phyloP scores from a whole-genome alignment of 805 yeast genomes.

The Zygoascus tannicola region DNA sequence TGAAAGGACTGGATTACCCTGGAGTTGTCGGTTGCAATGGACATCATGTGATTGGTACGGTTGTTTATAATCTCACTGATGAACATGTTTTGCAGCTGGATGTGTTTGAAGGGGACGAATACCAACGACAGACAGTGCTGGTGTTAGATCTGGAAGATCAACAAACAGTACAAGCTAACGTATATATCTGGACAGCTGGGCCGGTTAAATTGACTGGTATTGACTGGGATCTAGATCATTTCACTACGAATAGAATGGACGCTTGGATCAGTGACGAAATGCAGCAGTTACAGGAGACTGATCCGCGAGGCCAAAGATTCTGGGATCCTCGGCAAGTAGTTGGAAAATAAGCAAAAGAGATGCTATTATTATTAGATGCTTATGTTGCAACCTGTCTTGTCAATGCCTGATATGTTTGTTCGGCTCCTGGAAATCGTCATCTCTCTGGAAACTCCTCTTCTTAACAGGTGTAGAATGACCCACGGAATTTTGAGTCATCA shows the following conservation, averaged over 20 bases:
- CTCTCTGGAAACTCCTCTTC: too few species aligned
- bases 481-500: too few species aligned
- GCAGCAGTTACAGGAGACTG: conserved; percentile 8
- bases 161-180: conserved; percentile 7
- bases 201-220: conserved; percentile 8
- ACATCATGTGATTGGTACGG: conserved; percentile 14
- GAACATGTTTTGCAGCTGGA: conserved; percentile 17
- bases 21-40: conserved; percentile 9
- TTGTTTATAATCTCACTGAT: conserved; percentile 13
- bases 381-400: too few species aligned
- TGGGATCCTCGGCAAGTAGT: too few species aligned
- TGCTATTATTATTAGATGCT: too few species aligned
- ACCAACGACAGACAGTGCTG: conserved; percentile 11
- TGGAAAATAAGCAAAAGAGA: too few species aligned
- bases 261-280: conserved; percentile 19
- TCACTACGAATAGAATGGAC: conserved; percentile 12
- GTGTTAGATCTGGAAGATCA: conserved; percentile 11
- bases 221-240: conserved; percentile 20
- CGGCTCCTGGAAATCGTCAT: too few species aligned
- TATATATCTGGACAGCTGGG: conserved; percentile 18
- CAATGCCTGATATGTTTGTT: too few species aligned
- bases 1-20: conserved; percentile 20
- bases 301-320: conserved; percentile 11
- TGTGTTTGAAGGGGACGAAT: conserved; percentile 23
- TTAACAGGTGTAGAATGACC: too few species aligned